Conservation (phyloP, 2,329 filamentous ascomycete species). For the Cladosporium sp. region DNA sequence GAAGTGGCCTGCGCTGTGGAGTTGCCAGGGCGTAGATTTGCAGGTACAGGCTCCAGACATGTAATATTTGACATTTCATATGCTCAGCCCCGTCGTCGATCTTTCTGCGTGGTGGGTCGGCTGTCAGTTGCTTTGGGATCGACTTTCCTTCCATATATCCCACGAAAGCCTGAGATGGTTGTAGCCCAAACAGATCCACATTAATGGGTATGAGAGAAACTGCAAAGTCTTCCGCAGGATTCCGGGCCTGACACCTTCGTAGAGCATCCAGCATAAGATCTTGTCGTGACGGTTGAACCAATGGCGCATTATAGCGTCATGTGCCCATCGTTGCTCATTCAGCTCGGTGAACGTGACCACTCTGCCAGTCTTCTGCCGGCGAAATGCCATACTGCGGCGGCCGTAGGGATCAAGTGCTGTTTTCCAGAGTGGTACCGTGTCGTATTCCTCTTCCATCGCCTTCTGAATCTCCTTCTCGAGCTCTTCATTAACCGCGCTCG, state of each 20-base stretch:
- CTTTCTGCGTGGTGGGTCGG: too few relatives aligned
- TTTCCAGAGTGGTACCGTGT: background rate
- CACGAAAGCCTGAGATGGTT: background rate
- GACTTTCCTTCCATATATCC: background rate
- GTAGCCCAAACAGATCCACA: background rate
- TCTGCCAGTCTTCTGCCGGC: background rate
- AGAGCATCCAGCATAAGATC: background rate
- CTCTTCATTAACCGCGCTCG: too few relatives aligned
- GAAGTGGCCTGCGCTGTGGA: too few relatives aligned
- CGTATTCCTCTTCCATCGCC: background rate
- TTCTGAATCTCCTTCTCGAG: too few relatives aligned
- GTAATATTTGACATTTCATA: too few relatives aligned
- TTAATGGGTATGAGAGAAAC: background rate
- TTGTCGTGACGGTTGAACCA: background rate
- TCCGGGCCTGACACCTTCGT: background rate
- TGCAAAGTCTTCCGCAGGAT: background rate
- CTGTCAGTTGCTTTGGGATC: too few relatives aligned
- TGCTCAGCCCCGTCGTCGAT: too few relatives aligned
- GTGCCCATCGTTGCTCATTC: background rate
- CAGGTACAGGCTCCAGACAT: too few relatives aligned
- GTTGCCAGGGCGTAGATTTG: too few relatives aligned
- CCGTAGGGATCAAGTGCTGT: background rate
- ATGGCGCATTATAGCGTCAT: background rate
- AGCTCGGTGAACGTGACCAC: background rate
- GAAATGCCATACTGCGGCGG: slow-evolving; percentile 1